Conservation (phyloP, 2,329 filamentous ascomycete species). For the Purpureocillium lavendulum region DNA sequence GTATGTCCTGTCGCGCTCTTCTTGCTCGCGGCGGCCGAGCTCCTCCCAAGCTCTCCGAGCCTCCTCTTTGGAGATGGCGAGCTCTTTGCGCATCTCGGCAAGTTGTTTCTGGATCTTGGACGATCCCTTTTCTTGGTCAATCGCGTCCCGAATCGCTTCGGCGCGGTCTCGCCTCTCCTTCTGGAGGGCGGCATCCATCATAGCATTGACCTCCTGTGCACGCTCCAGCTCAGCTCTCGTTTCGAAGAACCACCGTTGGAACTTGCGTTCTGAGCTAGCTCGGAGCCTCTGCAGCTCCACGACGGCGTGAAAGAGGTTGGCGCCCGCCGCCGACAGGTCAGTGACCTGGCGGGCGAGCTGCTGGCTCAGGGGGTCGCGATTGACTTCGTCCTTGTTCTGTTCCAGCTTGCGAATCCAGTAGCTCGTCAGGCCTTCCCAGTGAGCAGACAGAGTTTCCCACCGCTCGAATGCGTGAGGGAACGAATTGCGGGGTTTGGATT, state of each 20-base stretch:
- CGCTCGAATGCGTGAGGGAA: conserved; percentile 97
- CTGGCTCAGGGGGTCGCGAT: conserved; percentile 72
- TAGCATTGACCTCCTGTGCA: conserved; percentile 70
- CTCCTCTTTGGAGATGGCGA: conserved; percentile 93
- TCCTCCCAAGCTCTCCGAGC: conserved; percentile 96
- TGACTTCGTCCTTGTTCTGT: conserved; percentile 79
- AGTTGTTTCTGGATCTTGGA: conserved; percentile 72
- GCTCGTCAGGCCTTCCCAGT: conserved; percentile 95
- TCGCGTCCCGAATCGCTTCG: conserved; percentile 57
- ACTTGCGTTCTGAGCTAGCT: conserved; percentile 93
- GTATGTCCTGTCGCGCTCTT: conserved; percentile 78
- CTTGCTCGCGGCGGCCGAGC: conserved; percentile 83
- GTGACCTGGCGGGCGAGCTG: conserved; percentile 92
- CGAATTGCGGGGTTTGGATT: conserved; percentile 48
- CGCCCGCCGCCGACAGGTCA: conserved; percentile 92
- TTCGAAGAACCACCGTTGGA: conserved; percentile 98
- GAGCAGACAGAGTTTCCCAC: conserved; percentile 93
- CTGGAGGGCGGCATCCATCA: conserved; percentile 68
- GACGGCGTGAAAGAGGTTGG: conserved; percentile 94
- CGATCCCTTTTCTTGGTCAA: conserved; percentile 61
- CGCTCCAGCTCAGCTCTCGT: conserved; percentile 83
- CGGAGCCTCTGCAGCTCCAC: conserved; percentile 90
- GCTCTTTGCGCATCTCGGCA: conserved; percentile 85
- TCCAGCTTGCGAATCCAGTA: conserved; percentile 95
- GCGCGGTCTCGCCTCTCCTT: conserved; percentile 63